Evolutionary conservation across 2,329 filamentous ascomycete genomes (phyloP).

Genomic region (Beauveria sp.): DNA sequence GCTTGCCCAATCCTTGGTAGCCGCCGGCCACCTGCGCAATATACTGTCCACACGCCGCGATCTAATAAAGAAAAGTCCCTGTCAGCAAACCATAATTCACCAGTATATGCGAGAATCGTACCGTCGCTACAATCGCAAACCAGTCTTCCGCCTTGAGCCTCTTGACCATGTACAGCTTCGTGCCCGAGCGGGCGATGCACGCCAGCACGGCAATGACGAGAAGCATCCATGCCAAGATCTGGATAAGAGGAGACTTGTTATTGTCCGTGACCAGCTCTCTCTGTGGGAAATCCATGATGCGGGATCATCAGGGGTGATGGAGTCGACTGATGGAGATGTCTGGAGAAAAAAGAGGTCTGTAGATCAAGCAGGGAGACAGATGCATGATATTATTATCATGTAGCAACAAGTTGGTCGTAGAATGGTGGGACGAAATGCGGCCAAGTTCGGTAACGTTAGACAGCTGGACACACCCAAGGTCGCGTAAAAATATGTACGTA

Average conservation of each 20-base stretch:
- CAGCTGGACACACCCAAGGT: too few species aligned
- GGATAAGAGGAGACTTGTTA: slow-evolving; percentile 24
- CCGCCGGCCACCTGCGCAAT: slow-evolving; percentile 15
- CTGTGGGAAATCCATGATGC: background rate
- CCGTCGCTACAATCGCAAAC: slow-evolving; percentile 19
- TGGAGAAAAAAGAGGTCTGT: background rate
- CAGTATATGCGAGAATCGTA: slow-evolving; percentile 12
- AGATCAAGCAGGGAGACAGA: background rate
- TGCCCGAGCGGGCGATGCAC: slow-evolving; percentile 19
- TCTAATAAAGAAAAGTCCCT: background rate
- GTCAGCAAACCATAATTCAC: too few species aligned
- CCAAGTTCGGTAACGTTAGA: too few species aligned
- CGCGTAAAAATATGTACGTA: too few species aligned
- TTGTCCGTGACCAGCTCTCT: slow-evolving; percentile 17
- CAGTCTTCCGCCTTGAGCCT: slow-evolving; percentile 20
- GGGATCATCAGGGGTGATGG: background rate
- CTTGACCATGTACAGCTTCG: slow-evolving; percentile 24
- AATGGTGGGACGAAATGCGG: background rate
- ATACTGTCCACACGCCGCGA: slow-evolving; percentile 14
- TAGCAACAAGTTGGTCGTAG: background rate
- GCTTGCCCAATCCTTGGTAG: slow-evolving; percentile 19
- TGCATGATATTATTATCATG: background rate
- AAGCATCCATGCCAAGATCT: slow-evolving; percentile 24
- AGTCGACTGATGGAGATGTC: background rate
- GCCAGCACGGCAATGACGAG: slow-evolving; percentile 21